These are phyloP conservation scores for Scheffersomyces illinoinensis DNA, from an alignment of 1,139 yeast species.

Conservation along the genomic window DNA sequence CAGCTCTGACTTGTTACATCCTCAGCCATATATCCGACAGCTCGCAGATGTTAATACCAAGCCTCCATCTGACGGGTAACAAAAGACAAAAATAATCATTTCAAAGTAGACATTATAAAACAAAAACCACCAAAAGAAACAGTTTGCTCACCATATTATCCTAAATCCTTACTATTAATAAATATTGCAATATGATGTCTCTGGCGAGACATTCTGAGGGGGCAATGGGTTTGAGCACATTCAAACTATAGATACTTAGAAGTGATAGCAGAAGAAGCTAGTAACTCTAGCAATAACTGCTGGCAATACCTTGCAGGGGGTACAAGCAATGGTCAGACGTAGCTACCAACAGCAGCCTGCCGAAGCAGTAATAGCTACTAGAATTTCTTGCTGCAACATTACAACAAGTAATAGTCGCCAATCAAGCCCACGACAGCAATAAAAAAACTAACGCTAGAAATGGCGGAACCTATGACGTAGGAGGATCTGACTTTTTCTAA, in stretches of 20 bases:
- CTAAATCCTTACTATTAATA: conserved; percentile 1
- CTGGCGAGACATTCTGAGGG: background rate
- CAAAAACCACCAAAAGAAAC: conserved; percentile 2
- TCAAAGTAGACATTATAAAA: background rate
- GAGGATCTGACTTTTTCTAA: conserved; percentile 31
- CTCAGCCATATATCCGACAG: background rate
- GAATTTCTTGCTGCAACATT: background rate
- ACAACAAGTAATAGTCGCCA: conserved; percentile 45
- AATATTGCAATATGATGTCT: background rate
- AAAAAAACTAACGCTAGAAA: conserved; percentile 43
- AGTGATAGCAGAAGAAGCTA: background rate
- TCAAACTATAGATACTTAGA: background rate
- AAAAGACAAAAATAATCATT: background rate
- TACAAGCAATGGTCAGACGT: background rate
- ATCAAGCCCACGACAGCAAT: conserved; percentile 48
- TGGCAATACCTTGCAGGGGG: background rate
- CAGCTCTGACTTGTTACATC: background rate
- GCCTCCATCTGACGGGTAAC: background rate
- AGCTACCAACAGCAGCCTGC: background rate
- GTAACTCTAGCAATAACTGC: background rate
- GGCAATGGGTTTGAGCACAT: background rate
- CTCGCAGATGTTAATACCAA: background rate
- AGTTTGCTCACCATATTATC: background rate
- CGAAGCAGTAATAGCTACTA: background rate
- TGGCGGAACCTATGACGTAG: conserved; percentile 36